Conservation (phyloP, 768 basidiomycete species). For the Psilocybe subaeruginosa region DNA sequence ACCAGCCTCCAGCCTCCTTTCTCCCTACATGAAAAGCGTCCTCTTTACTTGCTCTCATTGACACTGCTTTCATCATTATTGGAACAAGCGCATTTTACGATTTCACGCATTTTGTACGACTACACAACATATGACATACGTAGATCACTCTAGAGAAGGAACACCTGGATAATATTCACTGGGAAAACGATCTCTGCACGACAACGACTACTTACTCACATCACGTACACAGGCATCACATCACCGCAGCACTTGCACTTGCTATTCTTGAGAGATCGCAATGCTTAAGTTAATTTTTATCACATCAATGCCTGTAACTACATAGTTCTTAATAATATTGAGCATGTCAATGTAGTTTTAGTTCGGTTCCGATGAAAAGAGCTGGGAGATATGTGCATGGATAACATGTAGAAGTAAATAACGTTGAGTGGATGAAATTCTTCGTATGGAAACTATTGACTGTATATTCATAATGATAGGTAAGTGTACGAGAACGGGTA, state of each 20-base stretch:
- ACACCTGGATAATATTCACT: neutral
- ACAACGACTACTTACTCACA: neutral
- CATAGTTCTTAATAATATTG: slow-evolving; percentile 4
- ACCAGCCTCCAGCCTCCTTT: slow-evolving; percentile 49
- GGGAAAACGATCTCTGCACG: neutral
- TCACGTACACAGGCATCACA: neutral
- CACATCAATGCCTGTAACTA: slow-evolving; percentile 3
- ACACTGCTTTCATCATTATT: neutral
- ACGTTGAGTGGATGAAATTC: neutral
- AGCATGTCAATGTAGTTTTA: neutral
- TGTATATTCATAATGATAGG: slow-evolving; percentile 14
- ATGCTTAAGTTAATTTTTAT: slow-evolving; percentile 15
- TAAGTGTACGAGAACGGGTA: neutral
- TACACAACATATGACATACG: neutral
- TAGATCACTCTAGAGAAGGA: neutral
- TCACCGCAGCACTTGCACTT: neutral
- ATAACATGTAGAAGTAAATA: neutral
- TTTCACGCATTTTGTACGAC: neutral
- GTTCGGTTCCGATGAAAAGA: slow-evolving; percentile 2
- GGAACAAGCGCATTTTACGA: neutral
- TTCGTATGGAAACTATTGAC: slow-evolving; percentile 6
- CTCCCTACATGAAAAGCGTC: slow-evolving; percentile 54
- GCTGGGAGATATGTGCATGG: neutral
- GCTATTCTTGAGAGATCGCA: too few relatives aligned
- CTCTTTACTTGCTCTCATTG: neutral